Conservation (phyloP, 768 basidiomycete genomes). For the Lentinula raphanica region DNA sequence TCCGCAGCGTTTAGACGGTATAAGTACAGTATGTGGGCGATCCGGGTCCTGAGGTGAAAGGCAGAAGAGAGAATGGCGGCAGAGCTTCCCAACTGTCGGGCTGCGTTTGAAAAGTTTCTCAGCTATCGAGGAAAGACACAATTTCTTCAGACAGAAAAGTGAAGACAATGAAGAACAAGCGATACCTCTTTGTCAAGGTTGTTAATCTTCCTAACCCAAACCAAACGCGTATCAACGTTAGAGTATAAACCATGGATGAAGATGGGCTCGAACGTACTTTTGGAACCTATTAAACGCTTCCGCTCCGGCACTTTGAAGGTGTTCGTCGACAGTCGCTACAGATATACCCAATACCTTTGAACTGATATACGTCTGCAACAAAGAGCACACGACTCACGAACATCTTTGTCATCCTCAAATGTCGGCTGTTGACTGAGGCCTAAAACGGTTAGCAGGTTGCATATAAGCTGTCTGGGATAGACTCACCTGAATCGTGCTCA, state of each 20-base stretch:
- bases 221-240: constrained; percentile 6
- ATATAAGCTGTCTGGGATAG: background rate
- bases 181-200: constrained; percentile 61
- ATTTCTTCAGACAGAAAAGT: background rate
- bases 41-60: constrained; percentile 63
- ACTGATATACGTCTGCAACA: background rate
- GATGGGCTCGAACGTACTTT: constrained; percentile 32
- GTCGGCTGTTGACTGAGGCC: constrained; percentile 33
- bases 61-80: constrained; percentile 73
- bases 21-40: constrained; percentile 63
- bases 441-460: background rate
- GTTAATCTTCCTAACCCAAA: constrained; percentile 43
- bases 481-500: constrained; percentile 26
- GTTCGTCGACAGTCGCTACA: constrained; percentile 62
- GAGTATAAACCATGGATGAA: constrained; percentile 6
- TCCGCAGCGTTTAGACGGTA: constrained; percentile 74
- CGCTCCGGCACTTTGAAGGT: constrained; percentile 62
- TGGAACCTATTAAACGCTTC: constrained; percentile 62
- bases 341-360: background rate
- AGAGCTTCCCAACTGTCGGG: constrained; percentile 71
- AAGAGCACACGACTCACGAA: constrained; percentile 43
- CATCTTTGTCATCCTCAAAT: constrained; percentile 61
- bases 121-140: constrained; percentile 36
- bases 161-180: background rate
- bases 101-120: constrained; percentile 71